Base-by-base conservation (phyloP, 352 stramenopile genomes). In the Pythium volutum region DNA sequence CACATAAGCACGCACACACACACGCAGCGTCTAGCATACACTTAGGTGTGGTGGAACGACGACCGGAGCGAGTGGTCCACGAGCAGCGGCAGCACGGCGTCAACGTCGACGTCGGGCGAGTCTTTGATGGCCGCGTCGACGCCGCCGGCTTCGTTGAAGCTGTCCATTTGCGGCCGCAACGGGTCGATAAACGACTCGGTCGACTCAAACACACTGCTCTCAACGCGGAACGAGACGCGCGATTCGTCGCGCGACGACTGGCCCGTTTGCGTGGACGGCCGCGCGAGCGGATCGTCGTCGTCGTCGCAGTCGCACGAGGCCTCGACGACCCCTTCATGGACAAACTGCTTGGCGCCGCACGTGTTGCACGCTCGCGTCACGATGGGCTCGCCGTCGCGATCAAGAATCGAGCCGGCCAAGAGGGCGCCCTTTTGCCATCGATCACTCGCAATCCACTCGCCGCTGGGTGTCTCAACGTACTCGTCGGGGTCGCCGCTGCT, bases 401-500 rank as follows among this genome's bases (percentile, higher is more conserved):
- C 54, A 5, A 67, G 16, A n/a, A 56, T 55, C 2, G 64, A 33
- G 9, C 36, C 18, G 16, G 45, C 5, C 20, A 53, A 20, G n/a
- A 59, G 8, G 31, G 53, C 39, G 46, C 66, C 73, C 20, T 67
- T 66, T 3, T 74, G 65, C 38, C 65, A 50, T 34, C 57, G 60
- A 42, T 73, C 67, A 18, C 71, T 74, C 23, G 75, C 73, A n/a
- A 89, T 69, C 81, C 81, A 91, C 49, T 91, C 71, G 36, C 81
- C 81, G 25, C 79, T 77, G 23, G 68, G 73, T 22, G 68, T 78
- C 55, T 89, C 81, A 41, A 89, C 70, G 55, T 81, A 77, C 58
- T 91, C 81, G 20, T 81, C 60, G 4, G 70, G 71, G 53, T 90
- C 78, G 12, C 62, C 67, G 2, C 67, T 52, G 33, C 67, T 75